Evolutionary conservation across 768 basidiomycete genomes (phyloP), one percentile per base, ranked within the genome.

Genomic region (Pisolithus marmoratus): DNA sequence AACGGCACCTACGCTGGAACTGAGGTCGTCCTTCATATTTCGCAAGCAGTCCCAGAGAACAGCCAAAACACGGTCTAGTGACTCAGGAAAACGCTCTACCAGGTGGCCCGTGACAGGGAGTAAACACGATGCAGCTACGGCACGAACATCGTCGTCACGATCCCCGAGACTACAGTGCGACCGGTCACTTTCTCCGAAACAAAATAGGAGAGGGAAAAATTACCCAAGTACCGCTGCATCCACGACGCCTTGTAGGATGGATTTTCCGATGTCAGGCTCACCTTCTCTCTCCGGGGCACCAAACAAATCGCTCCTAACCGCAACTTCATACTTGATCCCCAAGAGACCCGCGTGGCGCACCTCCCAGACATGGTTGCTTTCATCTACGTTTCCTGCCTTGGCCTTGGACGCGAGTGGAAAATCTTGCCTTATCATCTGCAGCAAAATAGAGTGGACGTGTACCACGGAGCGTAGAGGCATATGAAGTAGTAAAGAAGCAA

Each of bases 281-380:
- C 69, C 69, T 36, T 66, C 68, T 26, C 70, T 73, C 56, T 54
- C 67, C 38, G 60, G 59, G 7, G 71, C 63, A 23, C 65, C 69
- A 52, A 98, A 84, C 22, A 97, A 71, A 64, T 96, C 93, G 49
- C 77, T 82, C 57, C 93, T 75, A 17, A 98, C 96, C 14, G 95
- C 96, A 36, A 98, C 94, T 67, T 97, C 91, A 66, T 98, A 98
- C 74, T 97, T 97, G 67, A 99, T 84, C 1, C 96, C 96, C 8
- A 98, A 78, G 53, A 99, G 72, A 26, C 96, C 96, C n/a, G 96
- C 94, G 73, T 99, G 96, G 50, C 95, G 80, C 46, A 99, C 87
- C 69, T 98, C 92, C 96, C 96, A 99, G 7, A 93, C 80, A 67
- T 94, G 90, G 49, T 64, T 70, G 42, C 58, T 70, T 72, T 58